Base-by-base conservation (phyloP, 106 monocot genomes). In the Dioscorea zingiberensis region DNA sequence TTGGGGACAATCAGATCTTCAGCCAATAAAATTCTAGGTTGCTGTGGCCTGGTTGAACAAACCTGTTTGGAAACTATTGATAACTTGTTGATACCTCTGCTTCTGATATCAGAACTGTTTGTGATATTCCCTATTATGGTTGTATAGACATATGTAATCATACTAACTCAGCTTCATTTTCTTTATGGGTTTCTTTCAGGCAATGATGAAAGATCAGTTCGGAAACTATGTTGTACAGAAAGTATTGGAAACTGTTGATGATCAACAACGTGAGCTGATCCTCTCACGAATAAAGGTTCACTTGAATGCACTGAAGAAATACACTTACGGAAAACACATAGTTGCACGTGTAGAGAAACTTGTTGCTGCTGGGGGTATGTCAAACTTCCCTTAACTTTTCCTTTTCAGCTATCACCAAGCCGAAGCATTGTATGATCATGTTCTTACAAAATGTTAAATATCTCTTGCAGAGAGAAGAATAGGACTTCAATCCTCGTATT, bases 171-270 rank as follows among this genome's bases (percentile, higher is more conserved):
- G 47, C 26, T 21, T 32, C 63, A 13, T 65, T 1, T 21, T 17
- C 5, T 53, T 13, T 55, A 3, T 65, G 12, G 48, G 11, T 0
- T 38, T 38, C 38, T 71, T 51, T 44, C 71, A 93, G 93, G 93
- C 85, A 13, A 88, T 93, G 93, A 93, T 93, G 93, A 93, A 88
- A 64, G 93, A 93, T 66, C 93, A 93, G 80, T 93, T 93, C 76
- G 93, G 73, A 38, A 93, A 93, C 78, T 93, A 93, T 61, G 93
- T 93, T 62, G 93, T 93, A 64, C 93, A 93, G 75, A 93, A 85
- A 62, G 88, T 87, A 16, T 51, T 93, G 69, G 85, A 93, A 80
- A 93, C 82, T 22, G 88, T 82, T 48, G 80, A 93, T 71, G 93
- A 93, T 66, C 82, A 85, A 48, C 85, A 93, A 58, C 82, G 82